These are phyloP conservation scores for Penicillium sp. DNA, from an alignment of 2,329 filamentous ascomycete genomes.

Conservation along the genomic window DNA sequence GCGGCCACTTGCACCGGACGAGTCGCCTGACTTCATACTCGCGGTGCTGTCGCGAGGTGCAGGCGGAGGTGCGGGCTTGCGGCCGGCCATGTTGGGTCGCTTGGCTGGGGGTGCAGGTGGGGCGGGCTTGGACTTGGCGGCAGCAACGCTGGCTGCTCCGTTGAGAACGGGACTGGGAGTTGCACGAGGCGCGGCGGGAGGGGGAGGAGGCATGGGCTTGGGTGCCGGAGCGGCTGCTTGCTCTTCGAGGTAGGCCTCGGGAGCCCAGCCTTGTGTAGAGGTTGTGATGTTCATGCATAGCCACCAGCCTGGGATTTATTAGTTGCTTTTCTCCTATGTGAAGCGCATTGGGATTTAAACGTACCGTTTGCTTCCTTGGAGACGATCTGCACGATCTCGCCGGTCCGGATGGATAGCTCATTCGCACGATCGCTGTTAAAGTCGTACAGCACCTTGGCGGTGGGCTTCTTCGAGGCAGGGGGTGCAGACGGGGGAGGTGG, in stretches of 20 bases:
- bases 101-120: slow-evolving; percentile 76
- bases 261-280: slow-evolving; percentile 82
- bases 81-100: slow-evolving; percentile 62
- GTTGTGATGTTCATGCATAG: slow-evolving; percentile 68
- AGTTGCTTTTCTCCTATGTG: slow-evolving; percentile 19
- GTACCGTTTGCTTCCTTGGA: slow-evolving; percentile 92
- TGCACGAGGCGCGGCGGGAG: slow-evolving; percentile 44
- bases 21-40: slow-evolving; percentile 47
- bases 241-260: slow-evolving; percentile 89
- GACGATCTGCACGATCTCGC: slow-evolving; percentile 80
- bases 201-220: slow-evolving; percentile 53
- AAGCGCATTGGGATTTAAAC: slow-evolving; percentile 26
- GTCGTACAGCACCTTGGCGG: slow-evolving; percentile 87
- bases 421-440: slow-evolving; percentile 80
- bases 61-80: slow-evolving; percentile 64
- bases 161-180: slow-evolving; percentile 61
- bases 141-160: slow-evolving; percentile 38
- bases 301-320: slow-evolving; percentile 74
- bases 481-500: slow-evolving; percentile 62
- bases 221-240: slow-evolving; percentile 49
- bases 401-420: slow-evolving; percentile 73
- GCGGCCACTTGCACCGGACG: slow-evolving; percentile 60
- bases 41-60: slow-evolving; percentile 62
- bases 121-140: slow-evolving; percentile 58
- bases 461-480: slow-evolving; percentile 61